Evolutionary conservation across 805 yeast species (phyloP).

Genomic region (Wickerhamiella slavikovae): DNA sequence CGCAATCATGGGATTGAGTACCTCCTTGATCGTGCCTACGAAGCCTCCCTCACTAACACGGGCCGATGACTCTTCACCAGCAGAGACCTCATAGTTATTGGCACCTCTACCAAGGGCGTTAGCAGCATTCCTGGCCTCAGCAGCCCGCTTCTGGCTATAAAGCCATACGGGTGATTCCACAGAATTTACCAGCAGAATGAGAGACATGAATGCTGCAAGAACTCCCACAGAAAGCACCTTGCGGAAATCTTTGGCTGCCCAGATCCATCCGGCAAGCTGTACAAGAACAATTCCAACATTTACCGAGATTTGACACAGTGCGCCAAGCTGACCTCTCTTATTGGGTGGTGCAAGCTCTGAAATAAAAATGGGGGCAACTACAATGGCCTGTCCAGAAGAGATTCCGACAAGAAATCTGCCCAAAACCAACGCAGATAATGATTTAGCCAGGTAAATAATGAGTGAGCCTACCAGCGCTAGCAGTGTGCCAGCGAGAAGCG

Average conservation of each 20-base stretch:
- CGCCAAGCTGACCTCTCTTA: conserved; percentile 60
- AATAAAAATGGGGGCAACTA: conserved; percentile 63
- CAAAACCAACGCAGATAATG: conserved; percentile 24
- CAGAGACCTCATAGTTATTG: background rate
- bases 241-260: conserved; percentile 63
- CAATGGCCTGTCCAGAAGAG: conserved; percentile 77
- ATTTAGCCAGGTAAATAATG: conserved; percentile 30
- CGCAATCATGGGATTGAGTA: conserved; percentile 11
- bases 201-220: conserved; percentile 24
- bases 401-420: conserved; percentile 70
- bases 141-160: background rate
- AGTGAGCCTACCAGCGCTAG: conserved; percentile 40
- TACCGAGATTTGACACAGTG: conserved; percentile 74
- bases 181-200: conserved; percentile 11
- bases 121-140: conserved; percentile 1
- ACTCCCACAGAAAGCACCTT: conserved; percentile 41
- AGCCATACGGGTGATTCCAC: conserved; percentile 82
- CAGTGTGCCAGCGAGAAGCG: conserved; percentile 29
- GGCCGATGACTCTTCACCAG: background rate
- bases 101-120: conserved; percentile 1
- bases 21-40: background rate
- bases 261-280: conserved; percentile 48
- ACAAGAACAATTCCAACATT: conserved; percentile 71
- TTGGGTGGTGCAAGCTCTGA: conserved; percentile 58
- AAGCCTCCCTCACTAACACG: background rate